Conservation (phyloP, 306 rosid species). For the Acacia melanoxylon region DNA sequence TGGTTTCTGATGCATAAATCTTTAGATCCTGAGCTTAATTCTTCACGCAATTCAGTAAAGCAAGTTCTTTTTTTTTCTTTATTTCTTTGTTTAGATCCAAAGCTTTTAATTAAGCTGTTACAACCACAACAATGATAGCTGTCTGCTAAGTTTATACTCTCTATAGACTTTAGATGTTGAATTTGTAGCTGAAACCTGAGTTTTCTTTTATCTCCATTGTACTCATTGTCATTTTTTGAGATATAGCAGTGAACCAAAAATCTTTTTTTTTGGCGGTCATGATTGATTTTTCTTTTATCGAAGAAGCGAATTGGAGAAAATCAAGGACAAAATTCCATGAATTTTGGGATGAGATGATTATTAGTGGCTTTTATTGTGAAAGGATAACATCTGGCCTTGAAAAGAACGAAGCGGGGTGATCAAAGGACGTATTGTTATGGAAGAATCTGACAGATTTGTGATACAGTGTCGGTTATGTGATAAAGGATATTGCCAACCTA, state of each 20-base stretch:
- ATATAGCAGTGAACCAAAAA: slow-evolving; percentile 42
- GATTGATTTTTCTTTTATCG: neutral
- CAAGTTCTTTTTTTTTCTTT: neutral
- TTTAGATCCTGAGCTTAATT: neutral
- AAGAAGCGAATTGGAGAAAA: slow-evolving; percentile 9
- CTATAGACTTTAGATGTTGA: slow-evolving; percentile 1
- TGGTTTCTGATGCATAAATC: slow-evolving; percentile 62
- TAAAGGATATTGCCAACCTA: slow-evolving; percentile 17
- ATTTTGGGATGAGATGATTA: slow-evolving; percentile 2
- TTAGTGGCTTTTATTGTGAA: neutral
- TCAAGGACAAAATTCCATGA: neutral
- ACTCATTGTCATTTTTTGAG: neutral
- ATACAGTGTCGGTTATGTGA: slow-evolving; percentile 7
- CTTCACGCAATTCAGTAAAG: slow-evolving; percentile 25
- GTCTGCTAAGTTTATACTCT: neutral
- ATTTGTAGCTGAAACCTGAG: slow-evolving; percentile 26
- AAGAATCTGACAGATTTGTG: slow-evolving; percentile 49
- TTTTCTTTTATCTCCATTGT: neutral
- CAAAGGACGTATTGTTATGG: slow-evolving; percentile 28
- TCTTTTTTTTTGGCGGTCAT: slow-evolving; percentile 29
- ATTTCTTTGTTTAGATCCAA: slow-evolving; percentile 34
- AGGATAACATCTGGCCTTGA: slow-evolving; percentile 30
- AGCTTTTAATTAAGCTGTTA: slow-evolving; percentile 32
- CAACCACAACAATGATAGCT: slow-evolving; percentile 32
- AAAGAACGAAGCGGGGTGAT: slow-evolving; percentile 32